phyloP scores from a whole-genome alignment of 306 rosid species.

The Canavalia ensiformis region DNA sequence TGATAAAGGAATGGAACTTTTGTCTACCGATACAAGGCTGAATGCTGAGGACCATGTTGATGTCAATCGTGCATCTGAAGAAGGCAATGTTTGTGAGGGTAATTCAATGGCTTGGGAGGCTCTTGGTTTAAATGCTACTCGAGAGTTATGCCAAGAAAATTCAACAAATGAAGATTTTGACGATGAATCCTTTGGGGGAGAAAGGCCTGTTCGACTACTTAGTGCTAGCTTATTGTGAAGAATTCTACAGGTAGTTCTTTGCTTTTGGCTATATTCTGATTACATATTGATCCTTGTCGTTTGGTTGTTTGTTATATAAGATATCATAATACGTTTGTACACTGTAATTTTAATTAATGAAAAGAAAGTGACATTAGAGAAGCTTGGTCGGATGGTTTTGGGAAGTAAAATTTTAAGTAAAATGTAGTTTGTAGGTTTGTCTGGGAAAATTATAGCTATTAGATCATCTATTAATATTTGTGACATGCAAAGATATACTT shows the following conservation, averaged over 20 bases:
- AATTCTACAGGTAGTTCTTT: slow-evolving; percentile 69
- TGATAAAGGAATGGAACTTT: slow-evolving; percentile 71
- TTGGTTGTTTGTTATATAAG: slow-evolving; percentile 16
- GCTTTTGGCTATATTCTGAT: slow-evolving; percentile 37
- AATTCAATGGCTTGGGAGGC: slow-evolving; percentile 72
- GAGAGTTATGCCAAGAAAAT: slow-evolving; percentile 89
- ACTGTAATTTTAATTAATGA: background rate
- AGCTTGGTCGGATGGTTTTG: background rate
- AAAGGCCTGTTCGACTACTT: slow-evolving; percentile 72
- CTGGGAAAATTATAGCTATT: background rate
- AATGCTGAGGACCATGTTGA: slow-evolving; percentile 65
- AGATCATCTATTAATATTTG: too few species aligned
- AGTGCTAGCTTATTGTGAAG: slow-evolving; percentile 76
- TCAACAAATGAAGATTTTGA: slow-evolving; percentile 92
- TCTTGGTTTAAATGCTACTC: slow-evolving; percentile 64
- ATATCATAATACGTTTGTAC: background rate
- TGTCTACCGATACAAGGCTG: slow-evolving; percentile 59
- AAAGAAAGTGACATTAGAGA: background rate
- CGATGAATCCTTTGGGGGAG: slow-evolving; percentile 83
- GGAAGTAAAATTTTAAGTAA: background rate
- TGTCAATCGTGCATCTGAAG: slow-evolving; percentile 65
- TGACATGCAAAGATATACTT: background rate
- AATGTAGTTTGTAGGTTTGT: background rate
- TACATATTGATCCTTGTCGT: background rate
- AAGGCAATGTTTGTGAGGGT: slow-evolving; percentile 61